A percentile compares a stretch with the other conserved stretches of the same genome.
Conservation (phyloP, 305 asterid species). For the Fraxinus ornus region DNA sequence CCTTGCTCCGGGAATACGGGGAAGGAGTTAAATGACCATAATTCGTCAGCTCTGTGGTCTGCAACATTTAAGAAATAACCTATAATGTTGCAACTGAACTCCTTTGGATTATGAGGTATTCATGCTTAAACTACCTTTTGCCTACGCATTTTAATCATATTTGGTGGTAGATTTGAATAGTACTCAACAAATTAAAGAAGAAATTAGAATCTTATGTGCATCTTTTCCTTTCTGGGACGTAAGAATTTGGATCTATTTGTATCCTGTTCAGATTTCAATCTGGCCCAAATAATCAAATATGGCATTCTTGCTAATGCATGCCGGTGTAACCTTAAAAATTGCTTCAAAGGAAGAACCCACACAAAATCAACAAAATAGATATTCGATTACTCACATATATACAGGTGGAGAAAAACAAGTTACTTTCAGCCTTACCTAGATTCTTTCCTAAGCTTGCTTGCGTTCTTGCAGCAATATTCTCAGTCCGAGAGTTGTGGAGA, state of each 20-base stretch:
- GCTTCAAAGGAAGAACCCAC: not conserved
- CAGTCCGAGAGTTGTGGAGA: not conserved
- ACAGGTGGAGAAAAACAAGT: not conserved
- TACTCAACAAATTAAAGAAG: not conserved
- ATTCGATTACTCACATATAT: not conserved
- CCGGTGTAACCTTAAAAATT: not conserved
- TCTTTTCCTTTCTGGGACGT: not conserved
- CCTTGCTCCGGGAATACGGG: not conserved
- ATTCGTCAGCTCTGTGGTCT: not conserved
- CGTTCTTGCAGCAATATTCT: not conserved
- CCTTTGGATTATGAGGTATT: not conserved
- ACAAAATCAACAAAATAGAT: not conserved
- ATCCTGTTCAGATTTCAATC: not conserved
- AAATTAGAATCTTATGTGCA: not conserved
- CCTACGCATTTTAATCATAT: not conserved
- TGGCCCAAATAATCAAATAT: not conserved
- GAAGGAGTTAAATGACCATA: not conserved
- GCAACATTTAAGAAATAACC: not conserved
- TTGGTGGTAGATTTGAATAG: not conserved
- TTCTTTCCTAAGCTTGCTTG: not conserved
- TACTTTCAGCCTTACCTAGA: not conserved
- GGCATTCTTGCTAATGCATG: not conserved
- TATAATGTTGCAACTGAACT: not conserved
- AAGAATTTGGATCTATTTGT: not conserved
- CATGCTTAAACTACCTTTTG: not conserved